Evolutionary conservation across 768 basidiomycete species (phyloP).

Genomic region (Tulasnella sp.): DNA sequence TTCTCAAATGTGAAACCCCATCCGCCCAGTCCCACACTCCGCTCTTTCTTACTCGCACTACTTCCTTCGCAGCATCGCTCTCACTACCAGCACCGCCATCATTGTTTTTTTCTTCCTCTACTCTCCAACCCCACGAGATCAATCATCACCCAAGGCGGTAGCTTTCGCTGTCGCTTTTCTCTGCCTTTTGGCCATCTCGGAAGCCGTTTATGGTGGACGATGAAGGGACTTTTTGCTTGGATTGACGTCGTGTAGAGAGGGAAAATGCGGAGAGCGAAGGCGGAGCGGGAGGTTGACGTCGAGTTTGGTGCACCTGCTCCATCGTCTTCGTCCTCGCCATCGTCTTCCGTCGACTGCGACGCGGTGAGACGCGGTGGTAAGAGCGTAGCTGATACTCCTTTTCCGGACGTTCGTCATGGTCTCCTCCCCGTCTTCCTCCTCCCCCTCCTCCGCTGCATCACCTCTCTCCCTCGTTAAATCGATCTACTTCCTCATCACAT

Average conservation of each 20-base stretch:
- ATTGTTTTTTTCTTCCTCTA: too few species aligned
- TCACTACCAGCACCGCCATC: constrained; percentile 26
- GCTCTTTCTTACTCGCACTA: constrained; percentile 24
- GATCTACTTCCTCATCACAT: constrained; percentile 28
- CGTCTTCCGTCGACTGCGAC: background rate
- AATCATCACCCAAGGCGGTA: too few species aligned
- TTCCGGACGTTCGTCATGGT: background rate
- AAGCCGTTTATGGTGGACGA: constrained; percentile 46
- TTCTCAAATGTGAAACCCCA: constrained; percentile 65
- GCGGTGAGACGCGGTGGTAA: background rate
- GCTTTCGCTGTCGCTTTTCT: too few species aligned
- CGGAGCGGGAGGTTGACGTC: constrained; percentile 27
- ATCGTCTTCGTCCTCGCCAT: constrained; percentile 19
- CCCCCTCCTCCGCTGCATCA: background rate
- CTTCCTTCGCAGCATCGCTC: constrained; percentile 28
- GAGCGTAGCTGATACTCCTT: background rate
- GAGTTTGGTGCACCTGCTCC: constrained; percentile 14
- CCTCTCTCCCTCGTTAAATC: background rate
- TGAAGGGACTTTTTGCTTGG: background rate
- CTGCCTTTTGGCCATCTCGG: constrained; percentile 68
- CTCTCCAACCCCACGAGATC: constrained; percentile 13
- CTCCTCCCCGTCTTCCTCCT: too few species aligned
- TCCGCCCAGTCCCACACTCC: constrained; percentile 56
- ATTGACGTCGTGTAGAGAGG: constrained; percentile 1
- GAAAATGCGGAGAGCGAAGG: constrained; percentile 31